phyloP scores from a whole-genome alignment of 768 basidiomycete species.

The Termitomyces sp. region DNA sequence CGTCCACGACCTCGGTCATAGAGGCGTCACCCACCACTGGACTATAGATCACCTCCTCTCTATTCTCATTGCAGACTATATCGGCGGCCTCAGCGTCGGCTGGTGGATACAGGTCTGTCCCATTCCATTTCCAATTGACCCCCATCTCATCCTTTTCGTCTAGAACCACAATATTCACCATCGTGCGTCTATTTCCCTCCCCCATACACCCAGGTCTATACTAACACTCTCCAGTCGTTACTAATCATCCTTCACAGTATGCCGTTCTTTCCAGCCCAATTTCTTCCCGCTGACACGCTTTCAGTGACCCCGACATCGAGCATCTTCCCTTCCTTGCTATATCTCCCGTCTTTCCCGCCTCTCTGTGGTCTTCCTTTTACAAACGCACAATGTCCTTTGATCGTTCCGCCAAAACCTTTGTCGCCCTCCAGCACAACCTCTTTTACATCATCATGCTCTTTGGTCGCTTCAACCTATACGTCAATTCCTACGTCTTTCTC shows the following conservation, averaged over 20 bases:
- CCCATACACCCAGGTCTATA: conserved; percentile 2
- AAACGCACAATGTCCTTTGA: conserved; percentile 83
- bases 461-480: conserved; percentile 94
- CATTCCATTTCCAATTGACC: conserved; percentile 1
- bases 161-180: conserved; percentile 65
- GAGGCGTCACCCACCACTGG: conserved; percentile 91
- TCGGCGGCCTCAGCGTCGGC: conserved; percentile 91
- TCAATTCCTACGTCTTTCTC: conserved; percentile 77
- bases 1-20: conserved; percentile 94
- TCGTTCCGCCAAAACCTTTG: conserved; percentile 54
- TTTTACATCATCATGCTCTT: conserved; percentile 91
- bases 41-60: conserved; percentile 72
- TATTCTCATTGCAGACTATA: conserved; percentile 76
- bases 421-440: conserved; percentile 83
- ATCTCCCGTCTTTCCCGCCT: conserved; percentile 79
- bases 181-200: conserved; percentile 7
- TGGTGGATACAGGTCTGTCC: conserved; percentile 96
- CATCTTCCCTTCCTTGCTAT: conserved; percentile 95
- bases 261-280: conserved; percentile 19
- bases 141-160: conserved; percentile 7
- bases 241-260: conserved; percentile 96
- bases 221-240: conserved; percentile 61
- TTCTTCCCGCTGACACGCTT: conserved; percentile 7
- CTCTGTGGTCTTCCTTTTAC: conserved; percentile 93
- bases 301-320: conserved; percentile 79